Base-by-base conservation (phyloP, 2,329 filamentous ascomycete genomes). In the Xylariales sp. region DNA sequence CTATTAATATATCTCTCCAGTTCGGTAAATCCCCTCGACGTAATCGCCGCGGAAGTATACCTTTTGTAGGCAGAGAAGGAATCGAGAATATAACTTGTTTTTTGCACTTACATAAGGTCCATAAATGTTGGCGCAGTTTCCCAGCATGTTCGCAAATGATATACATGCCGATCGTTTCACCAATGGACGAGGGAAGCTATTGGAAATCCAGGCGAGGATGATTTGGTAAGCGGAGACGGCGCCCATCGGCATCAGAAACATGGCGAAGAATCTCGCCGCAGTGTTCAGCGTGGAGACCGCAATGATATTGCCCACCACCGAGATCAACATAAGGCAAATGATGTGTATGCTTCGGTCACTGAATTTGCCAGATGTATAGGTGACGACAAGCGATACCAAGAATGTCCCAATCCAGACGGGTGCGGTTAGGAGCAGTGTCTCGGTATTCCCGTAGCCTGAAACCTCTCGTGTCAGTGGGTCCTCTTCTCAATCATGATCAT, bases 161-260 rank as follows among this genome's bases (percentile, higher is more conserved):
- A 87, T 82, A 4, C 74, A 74, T 2, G 76, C 74, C 4, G 83
- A 84, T 2, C 82, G 73, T 35, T 83, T 79, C 2, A 80, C 82
- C 2, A 83, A 60, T 2, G 84, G 82, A 59, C 84, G 85, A 0
- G 84, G 82, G 25, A 88, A 73, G 7, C 84, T 82, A 47, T 86
- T 85, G 3, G 79, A 78, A 24, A 88, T 80, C 51, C 74, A 76
- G 0, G 82, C 78, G 33, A 88, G 82, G 18, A 88, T 74, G 45
- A 75, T 74, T 47, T 72, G 69, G 29, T 72, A 75, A 0, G 71
- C 63, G 2, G 69, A 63, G 0, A 78, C 63, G 0, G 71, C 66
- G 0, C 75, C 73, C 62, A 78, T 70, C 0, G 74, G 71, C 69
- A 81, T 73, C 16, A 82, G 58, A 48, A 82, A 82, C 68, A 82